Base-by-base conservation (phyloP, 2,329 filamentous ascomycete species). In the Alternaria solani region DNA sequence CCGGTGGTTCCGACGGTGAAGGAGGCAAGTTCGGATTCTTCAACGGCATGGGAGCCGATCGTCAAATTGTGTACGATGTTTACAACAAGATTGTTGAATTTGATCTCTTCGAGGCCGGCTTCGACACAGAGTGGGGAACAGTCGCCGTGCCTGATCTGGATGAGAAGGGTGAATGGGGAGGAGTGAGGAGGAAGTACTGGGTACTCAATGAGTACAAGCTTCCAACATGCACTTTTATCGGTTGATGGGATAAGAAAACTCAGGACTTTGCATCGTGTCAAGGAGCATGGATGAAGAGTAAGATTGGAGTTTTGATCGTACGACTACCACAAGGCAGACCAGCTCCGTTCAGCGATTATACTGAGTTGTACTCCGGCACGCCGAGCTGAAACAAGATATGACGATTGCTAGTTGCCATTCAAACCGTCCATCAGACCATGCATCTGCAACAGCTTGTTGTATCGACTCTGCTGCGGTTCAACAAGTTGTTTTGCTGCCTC, bases 11-110 rank as follows among this genome's bases (percentile, higher is more conserved):
- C 42, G 67, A 71, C 20, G 66, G 70, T 23, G 80, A 86, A 49
- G 80, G 80, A 18, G 85, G 85, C 0, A 82, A 79, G 47, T 89
- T 88, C 76, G 85, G 87, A 32, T 89, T 88, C 79, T 89, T 89
- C 76, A 88, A 89, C 67, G 87, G 95, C 0, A 88, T 98, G 59
- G 95, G 95, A 0, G 95, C 95, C 3, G 95, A 99, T 80, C 85
- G 95, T 46, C 89, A 90, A 77, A 89, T 98, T 63, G 97, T 93
- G 79, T 98, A 98, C 79, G 95, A 98, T 80, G 94, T 99, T 25
- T 98, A 98, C 80, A 91, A 90, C 54, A 93, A 91, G 75, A 80
- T 98, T 3, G 90, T 92, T 2, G 94, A 98, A 79, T 89, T 97
- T 84, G 93, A 98, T 79, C 83, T 96, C 23, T 88, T 90, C 63